phyloP scores from a whole-genome alignment of 768 basidiomycete species.

The Xerocomus potaroensis region DNA sequence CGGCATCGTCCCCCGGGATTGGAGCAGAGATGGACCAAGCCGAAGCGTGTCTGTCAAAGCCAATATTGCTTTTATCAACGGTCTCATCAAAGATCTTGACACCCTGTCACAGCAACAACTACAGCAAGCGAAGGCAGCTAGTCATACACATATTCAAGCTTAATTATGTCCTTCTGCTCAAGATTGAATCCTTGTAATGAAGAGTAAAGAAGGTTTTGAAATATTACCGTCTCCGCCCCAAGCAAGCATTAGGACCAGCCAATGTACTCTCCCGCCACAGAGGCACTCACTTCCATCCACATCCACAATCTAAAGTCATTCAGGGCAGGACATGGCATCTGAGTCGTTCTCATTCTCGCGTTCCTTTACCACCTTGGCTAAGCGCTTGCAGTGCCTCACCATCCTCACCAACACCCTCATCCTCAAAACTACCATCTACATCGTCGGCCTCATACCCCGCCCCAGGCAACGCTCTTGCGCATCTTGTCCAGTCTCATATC shows the following conservation, averaged over 20 bases:
- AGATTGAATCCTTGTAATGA: too few species aligned
- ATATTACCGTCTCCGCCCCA: conserved; percentile 47
- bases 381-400: conserved; percentile 21
- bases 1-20: too few species aligned
- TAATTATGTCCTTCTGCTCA: too few species aligned
- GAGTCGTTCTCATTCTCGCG: conserved; percentile 10
- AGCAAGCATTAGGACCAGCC: conserved; percentile 68
- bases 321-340: conserved; percentile 4
- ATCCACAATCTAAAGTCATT: conserved; percentile 11
- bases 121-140: too few species aligned
- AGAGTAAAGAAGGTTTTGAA: too few species aligned
- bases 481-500: conserved; percentile 51
- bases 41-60: too few species aligned
- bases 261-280: conserved; percentile 51
- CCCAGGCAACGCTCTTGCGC: conserved; percentile 40
- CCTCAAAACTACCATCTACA: not conserved
- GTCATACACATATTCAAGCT: too few species aligned
- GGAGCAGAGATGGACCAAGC: too few species aligned
- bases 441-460: conserved; percentile 9
- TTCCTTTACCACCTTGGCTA: conserved; percentile 20
- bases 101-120: too few species aligned
- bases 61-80: too few species aligned
- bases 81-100: too few species aligned
- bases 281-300: conserved; percentile 36
- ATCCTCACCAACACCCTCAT: not conserved